Evolutionary conservation across 1,139 yeast genomes (phyloP).

Genomic region (Eremothecium cymbalariae): DNA sequence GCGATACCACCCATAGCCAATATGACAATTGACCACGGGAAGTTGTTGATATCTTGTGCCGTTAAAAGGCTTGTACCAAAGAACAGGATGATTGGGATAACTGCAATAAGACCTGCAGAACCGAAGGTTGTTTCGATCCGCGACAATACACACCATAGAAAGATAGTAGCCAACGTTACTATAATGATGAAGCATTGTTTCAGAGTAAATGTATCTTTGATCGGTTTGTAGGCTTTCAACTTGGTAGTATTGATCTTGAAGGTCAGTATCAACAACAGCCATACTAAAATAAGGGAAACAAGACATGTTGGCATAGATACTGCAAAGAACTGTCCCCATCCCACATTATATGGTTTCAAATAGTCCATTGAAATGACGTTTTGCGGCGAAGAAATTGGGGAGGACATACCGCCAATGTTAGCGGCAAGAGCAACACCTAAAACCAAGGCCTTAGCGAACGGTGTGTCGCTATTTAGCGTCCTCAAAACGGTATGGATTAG

Average conservation of each 20-base stretch:
- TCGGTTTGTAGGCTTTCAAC: constrained; percentile 44
- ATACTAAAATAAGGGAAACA: constrained; percentile 44
- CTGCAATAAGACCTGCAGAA: constrained; percentile 63
- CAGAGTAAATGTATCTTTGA: constrained; percentile 49
- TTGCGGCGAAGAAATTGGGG: constrained; percentile 77
- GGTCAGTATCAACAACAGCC: constrained; percentile 51
- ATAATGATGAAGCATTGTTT: constrained; percentile 56
- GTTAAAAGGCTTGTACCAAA: constrained; percentile 64
- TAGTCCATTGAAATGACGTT: constrained; percentile 67
- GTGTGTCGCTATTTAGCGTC: constrained; percentile 53
- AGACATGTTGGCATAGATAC: constrained; percentile 59
- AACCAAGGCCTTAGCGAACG: constrained; percentile 55
- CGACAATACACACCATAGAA: constrained; percentile 64
- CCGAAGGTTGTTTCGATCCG: constrained; percentile 51
- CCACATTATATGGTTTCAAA: constrained; percentile 51
- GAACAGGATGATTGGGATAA: constrained; percentile 56
- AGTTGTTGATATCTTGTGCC: constrained; percentile 59
- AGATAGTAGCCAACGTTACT: constrained; percentile 48
- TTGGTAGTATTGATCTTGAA: constrained; percentile 42
- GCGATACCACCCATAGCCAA: constrained; percentile 78
- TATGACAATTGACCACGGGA: constrained; percentile 70
- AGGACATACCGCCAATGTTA: constrained; percentile 69
- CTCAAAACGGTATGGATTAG: constrained; percentile 57
- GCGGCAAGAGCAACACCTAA: constrained; percentile 68
- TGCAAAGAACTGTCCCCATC: constrained; percentile 75